Percentiles rank a stretch among this genome's conserved stretches.
These are phyloP conservation scores for Trypanosoma caninum DNA, from an alignment of 208 protist genomes.

Conservation along the genomic window DNA sequence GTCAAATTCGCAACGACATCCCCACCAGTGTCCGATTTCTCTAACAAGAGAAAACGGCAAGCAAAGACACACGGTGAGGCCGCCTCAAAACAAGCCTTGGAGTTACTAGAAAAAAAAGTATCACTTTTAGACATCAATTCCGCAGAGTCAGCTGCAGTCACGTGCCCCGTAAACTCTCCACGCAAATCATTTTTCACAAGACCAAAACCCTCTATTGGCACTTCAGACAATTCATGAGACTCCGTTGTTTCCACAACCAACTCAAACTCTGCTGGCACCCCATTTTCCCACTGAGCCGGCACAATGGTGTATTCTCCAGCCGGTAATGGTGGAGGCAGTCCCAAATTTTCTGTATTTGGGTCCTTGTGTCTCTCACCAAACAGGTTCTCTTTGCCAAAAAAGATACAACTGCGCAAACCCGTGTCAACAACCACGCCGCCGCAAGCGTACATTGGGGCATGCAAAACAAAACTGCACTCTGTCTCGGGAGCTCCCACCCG, in stretches of 20 bases:
- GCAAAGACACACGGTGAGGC: conserved; percentile 32
- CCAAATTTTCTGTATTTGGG: neutral
- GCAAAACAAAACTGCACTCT: conserved; percentile 46
- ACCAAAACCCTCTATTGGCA: conserved; percentile 30
- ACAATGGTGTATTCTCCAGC: conserved; percentile 72
- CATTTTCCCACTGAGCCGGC: conserved; percentile 56
- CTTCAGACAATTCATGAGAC: conserved; percentile 35
- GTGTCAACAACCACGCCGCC: conserved; percentile 65
- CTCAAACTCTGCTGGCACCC: conserved; percentile 48
- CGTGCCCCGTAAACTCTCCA: conserved; percentile 33
- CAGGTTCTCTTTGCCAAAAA: conserved; percentile 44
- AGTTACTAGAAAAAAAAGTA: conserved; percentile 52
- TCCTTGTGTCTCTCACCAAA: conserved; percentile 33
- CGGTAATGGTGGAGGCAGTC: conserved; percentile 40
- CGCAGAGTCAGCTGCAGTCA: conserved; percentile 10
- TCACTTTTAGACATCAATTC: conserved; percentile 34
- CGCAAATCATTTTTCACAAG: conserved; percentile 39
- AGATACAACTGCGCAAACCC: conserved; percentile 50
- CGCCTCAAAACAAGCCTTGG: conserved; percentile 39
- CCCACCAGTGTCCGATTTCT: conserved; percentile 23
- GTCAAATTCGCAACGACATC: conserved; percentile 39
- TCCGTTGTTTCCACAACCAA: conserved; percentile 68
- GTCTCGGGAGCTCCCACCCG: conserved; percentile 41
- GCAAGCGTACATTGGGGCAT: conserved; percentile 52
- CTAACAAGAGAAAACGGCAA: too few species aligned